Conservation (phyloP, 352 stramenopile species). For the Phytopythium montanum region DNA sequence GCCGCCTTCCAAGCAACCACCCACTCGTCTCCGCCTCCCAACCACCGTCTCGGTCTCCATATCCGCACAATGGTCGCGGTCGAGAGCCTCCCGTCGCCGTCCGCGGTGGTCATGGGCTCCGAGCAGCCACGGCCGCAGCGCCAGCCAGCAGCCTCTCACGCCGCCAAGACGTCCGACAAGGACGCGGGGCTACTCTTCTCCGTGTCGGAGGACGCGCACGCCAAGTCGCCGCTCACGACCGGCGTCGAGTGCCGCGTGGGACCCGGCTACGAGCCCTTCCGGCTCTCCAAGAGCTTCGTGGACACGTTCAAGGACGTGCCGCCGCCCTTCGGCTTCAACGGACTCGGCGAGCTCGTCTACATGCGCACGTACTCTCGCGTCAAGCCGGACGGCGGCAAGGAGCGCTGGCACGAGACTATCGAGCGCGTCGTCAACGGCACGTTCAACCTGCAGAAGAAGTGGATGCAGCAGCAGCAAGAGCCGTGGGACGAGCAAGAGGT, state of each 20-base stretch:
- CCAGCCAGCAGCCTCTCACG: background rate
- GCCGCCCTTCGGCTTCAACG: constrained; percentile 92
- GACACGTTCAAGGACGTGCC: constrained; percentile 35
- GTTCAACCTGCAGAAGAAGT: constrained; percentile 92
- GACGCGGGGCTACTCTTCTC: constrained; percentile 2
- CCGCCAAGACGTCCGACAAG: background rate
- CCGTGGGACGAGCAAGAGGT: constrained; percentile 66
- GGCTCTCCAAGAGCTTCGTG: constrained; percentile 40
- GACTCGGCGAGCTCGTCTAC: constrained; percentile 92
- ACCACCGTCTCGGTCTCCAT: background rate
- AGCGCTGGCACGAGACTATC: constrained; percentile 91
- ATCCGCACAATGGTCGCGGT: constrained; percentile 6
- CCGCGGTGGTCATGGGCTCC: constrained; percentile 4
- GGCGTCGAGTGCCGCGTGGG: constrained; percentile 14
- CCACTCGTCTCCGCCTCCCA: background rate
- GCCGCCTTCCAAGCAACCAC: constrained; percentile 1
- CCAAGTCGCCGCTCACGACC: constrained; percentile 7
- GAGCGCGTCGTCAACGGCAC: constrained; percentile 93
- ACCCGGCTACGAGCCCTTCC: constrained; percentile 19
- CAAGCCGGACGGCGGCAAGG: constrained; percentile 72
- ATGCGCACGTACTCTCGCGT: constrained; percentile 89
- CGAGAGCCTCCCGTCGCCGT: constrained; percentile 7
- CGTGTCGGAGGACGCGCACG: constrained; percentile 4
- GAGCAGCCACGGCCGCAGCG: constrained; percentile 3
- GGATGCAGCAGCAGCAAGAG: constrained; percentile 42